Evolutionary conservation across 202 grass and related monocot genomes (phyloP).

Genomic region (Zoysia matrella): DNA sequence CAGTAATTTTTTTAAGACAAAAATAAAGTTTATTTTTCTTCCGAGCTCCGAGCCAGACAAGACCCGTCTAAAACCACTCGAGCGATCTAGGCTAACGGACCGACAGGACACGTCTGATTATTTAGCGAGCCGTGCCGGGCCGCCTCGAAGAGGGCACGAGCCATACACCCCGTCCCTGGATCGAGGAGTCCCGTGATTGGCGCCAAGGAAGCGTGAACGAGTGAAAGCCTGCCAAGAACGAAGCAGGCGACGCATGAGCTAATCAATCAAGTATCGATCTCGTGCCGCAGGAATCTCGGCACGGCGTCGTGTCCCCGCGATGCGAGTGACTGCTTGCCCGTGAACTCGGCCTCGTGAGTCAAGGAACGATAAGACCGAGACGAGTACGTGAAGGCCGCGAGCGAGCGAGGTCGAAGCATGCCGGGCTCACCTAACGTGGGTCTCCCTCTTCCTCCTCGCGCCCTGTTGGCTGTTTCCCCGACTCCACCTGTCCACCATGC

Average conservation of each 20-base stretch:
- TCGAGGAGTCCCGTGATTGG: conserved; percentile 24
- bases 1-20: too few species aligned
- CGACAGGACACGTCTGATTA: too few species aligned
- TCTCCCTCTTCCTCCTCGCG: neutral
- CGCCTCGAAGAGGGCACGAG: too few species aligned
- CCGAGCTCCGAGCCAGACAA: too few species aligned
- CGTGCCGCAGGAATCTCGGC: conserved; percentile 5
- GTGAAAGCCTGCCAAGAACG: conserved; percentile 16
- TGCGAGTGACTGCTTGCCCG: too few species aligned
- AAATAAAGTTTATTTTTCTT: too few species aligned
- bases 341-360: conserved; percentile 19
- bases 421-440: conserved; percentile 46
- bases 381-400: neutral
- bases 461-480: neutral
- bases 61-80: too few species aligned
- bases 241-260: conserved; percentile 46
- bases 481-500: neutral
- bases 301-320: neutral
- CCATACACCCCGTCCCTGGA: neutral
- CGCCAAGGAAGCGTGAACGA: conserved; percentile 26
- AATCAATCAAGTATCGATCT: conserved; percentile 21
- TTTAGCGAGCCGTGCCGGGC: too few species aligned
- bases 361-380: neutral
- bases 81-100: too few species aligned
- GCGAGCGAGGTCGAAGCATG: conserved; percentile 11